Conservation (phyloP, 345 rosid species). For the Gossypium stocksii region DNA sequence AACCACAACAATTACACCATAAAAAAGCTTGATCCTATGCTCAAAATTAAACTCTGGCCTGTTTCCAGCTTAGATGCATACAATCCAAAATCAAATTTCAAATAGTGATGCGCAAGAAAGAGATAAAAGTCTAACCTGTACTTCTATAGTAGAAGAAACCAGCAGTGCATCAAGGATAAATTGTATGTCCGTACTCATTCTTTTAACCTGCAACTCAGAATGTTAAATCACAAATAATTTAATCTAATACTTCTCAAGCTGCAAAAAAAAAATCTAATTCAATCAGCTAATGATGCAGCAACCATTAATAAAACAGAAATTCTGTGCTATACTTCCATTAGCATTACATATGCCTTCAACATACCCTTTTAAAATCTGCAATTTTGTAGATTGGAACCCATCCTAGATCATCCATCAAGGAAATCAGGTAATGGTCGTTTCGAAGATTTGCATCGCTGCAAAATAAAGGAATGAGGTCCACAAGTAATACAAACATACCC, state of each 20-base stretch:
- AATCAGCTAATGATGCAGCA: not conserved
- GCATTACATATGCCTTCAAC: not conserved
- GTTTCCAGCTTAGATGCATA: not conserved
- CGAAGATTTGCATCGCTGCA: conserved; percentile 82
- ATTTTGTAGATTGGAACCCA: conserved; percentile 70
- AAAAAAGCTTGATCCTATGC: not conserved
- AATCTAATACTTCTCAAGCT: not conserved
- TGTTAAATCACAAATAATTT: conserved; percentile 6
- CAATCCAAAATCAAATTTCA: not conserved
- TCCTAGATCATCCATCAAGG: conserved; percentile 88
- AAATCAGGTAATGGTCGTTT: conserved; percentile 56
- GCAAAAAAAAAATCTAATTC: not conserved
- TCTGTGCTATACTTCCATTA: not conserved
- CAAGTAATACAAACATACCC: conserved; percentile 1
- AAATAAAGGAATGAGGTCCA: conserved; percentile 20
- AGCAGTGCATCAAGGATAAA: conserved; percentile 72
- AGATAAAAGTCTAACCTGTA: conserved; percentile 52
- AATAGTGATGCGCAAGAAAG: not conserved
- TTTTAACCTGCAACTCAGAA: conserved; percentile 59
- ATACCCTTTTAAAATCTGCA: conserved; percentile 89
- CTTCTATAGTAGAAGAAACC: conserved; percentile 61
- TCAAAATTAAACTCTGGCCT: not conserved
- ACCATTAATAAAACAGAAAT: conserved; percentile 2
- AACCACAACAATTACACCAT: not conserved
- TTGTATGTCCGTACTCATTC: conserved; percentile 69